Evolutionary conservation across 805 yeast species (phyloP).

Genomic region (Saturnispora dispora): DNA sequence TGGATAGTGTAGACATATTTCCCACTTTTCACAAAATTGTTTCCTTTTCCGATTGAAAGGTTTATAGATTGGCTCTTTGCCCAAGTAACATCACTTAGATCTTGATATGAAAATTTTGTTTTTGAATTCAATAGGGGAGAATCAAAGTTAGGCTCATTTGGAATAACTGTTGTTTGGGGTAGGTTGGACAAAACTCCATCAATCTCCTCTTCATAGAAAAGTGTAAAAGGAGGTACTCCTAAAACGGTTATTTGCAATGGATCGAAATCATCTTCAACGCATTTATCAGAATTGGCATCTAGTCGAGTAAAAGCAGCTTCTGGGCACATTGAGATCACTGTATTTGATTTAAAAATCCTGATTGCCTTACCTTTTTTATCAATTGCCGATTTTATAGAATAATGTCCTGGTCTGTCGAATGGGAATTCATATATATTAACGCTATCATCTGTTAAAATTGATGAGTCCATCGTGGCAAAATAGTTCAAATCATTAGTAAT

Average conservation of each 20-base stretch:
- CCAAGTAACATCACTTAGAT: constrained; percentile 33
- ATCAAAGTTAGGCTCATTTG: constrained; percentile 35
- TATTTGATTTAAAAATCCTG: constrained; percentile 49
- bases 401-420: constrained; percentile 63
- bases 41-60: constrained; percentile 22
- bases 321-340: constrained; percentile 73
- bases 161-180: constrained; percentile 29
- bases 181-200: constrained; percentile 24
- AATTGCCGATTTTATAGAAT: constrained; percentile 54
- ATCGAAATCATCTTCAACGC: constrained; percentile 50
- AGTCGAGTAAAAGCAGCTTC: constrained; percentile 39
- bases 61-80: constrained; percentile 22
- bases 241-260: constrained; percentile 39
- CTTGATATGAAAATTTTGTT: constrained; percentile 20
- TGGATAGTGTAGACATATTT: constrained; percentile 47
- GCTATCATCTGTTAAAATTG: constrained; percentile 25
- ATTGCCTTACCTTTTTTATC: constrained; percentile 51
- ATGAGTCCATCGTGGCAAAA: constrained; percentile 14
- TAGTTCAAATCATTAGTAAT: constrained; percentile 19
- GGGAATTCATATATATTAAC: constrained; percentile 60
- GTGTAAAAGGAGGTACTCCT: constrained; percentile 74
- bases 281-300: constrained; percentile 34
- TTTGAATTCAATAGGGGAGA: constrained; percentile 36
- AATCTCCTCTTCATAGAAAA: constrained; percentile 43
- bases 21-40: constrained; percentile 33